Percentiles rank a stretch among this genome's conserved stretches.
Conservation (phyloP, 2,329 filamentous ascomycete genomes). For the Byssothecium circinans region DNA sequence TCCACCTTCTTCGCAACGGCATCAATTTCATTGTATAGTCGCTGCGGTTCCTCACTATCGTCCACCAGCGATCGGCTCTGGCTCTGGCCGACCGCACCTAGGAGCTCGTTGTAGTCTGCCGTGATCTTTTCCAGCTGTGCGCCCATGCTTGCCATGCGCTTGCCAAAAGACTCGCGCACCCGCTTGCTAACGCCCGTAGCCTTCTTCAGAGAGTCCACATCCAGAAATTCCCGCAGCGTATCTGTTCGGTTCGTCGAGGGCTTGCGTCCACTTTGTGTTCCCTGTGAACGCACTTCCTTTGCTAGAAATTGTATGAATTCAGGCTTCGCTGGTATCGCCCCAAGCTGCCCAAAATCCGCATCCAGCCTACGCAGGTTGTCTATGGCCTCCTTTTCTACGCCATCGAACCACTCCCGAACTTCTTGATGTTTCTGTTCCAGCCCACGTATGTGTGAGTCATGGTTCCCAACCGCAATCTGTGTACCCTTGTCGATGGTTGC, state of each 20-base stretch:
- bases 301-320: conserved; percentile 61
- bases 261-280: conserved; percentile 26
- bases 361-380: conserved; percentile 68
- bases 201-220: conserved; percentile 70
- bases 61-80: conserved; percentile 57
- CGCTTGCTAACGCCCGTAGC: conserved; percentile 69
- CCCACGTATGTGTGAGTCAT: conserved; percentile 72
- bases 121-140: conserved; percentile 46
- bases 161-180: conserved; percentile 65
- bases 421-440: conserved; percentile 73
- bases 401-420: conserved; percentile 69
- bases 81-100: conserved; percentile 49
- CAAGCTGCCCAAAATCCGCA: conserved; percentile 65
- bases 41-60: conserved; percentile 64
- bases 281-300: conserved; percentile 36
- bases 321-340: conserved; percentile 64
- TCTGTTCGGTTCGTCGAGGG: conserved; percentile 19
- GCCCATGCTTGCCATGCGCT: conserved; percentile 49
- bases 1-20: conserved; percentile 83
- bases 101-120: conserved; percentile 49
- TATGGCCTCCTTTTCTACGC: conserved; percentile 68
- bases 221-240: conserved; percentile 61
- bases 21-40: conserved; percentile 81
- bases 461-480: conserved; percentile 82
- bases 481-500: conserved; percentile 77